Evolutionary conservation across 352 stramenopile genomes (phyloP), one percentile per base, ranked within the genome.

Genomic region (Labyrinthula sp.): DNA sequence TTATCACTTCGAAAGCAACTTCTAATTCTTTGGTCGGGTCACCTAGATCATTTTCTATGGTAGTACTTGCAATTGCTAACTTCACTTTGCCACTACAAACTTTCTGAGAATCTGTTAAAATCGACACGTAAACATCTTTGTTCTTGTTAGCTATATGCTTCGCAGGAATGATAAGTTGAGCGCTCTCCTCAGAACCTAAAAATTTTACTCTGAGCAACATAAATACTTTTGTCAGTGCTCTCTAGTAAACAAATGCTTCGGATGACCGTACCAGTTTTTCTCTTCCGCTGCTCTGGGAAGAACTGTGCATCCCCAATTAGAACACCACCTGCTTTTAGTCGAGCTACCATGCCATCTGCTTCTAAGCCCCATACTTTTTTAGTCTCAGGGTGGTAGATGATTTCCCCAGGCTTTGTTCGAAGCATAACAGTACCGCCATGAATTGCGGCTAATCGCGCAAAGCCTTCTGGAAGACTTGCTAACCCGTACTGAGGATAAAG

Each of bases 361-460:
- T 70, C 66, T 38, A 89, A 77, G 45, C 88, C 90, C 69, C 74
- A 92, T 1, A 85, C 85, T 57, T 89, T 73, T 43, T 80, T 82
- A 37, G 82, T 62, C n/a, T n/a, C n/a, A 30, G 71, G 72, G 59
- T 94, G 75, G 43, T 83, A 89, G 15, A 96, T 56, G 33, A 91
- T 73, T 61, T 88, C 75, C 39, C 86, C 75, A 9, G 64, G 23
- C 12, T 46, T 29, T 18, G 45, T 48, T 30, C 39, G 34, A 20
- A 99, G 74, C 88, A 99, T 99, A 61, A 98, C 97, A 30, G 87
- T 95, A 55, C 89, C 86, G 45, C 89, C 90, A 67, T 97, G 82
- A 63, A 99, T 94, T 14, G 89, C 89, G 57, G 83, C 95, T 3
- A 97, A 78, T 30, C 90, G 79, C 47, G 86, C 95, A 64, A 99